Evolutionary conservation across 2,329 filamentous ascomycete genomes (phyloP).

Genomic region (Pseudogymnoascus sp.): DNA sequence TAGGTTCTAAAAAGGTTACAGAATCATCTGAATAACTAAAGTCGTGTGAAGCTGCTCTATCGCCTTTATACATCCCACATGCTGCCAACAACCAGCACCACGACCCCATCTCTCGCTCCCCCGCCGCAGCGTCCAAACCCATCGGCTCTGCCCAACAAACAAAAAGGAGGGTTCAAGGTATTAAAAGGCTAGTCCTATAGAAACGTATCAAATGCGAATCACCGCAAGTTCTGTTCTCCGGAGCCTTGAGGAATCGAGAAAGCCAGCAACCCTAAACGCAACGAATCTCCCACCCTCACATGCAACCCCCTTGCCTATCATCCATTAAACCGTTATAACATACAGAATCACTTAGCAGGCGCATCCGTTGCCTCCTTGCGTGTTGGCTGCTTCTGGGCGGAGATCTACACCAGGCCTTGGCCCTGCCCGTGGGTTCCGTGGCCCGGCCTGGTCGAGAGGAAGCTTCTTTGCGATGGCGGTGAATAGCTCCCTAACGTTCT

Average conservation of each 20-base stretch:
- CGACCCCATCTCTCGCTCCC: constrained; percentile 23
- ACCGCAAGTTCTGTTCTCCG: neutral
- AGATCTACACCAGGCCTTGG: constrained; percentile 54
- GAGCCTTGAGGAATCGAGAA: neutral
- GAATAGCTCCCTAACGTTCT: constrained; percentile 93
- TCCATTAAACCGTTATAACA: constrained; percentile 35
- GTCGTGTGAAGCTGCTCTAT: constrained; percentile 24
- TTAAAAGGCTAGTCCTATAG: constrained; percentile 20
- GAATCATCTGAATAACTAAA: constrained; percentile 5
- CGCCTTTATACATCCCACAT: constrained; percentile 29
- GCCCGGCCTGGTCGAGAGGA: constrained; percentile 91
- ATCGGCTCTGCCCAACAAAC: constrained; percentile 8
- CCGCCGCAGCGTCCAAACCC: constrained; percentile 15
- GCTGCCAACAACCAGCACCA: constrained; percentile 25
- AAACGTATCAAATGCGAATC: neutral
- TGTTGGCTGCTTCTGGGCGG: constrained; percentile 44
- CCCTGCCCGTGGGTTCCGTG: constrained; percentile 67
- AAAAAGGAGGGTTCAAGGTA: constrained; percentile 24
- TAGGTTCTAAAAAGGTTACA: neutral
- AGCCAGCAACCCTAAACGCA: neutral
- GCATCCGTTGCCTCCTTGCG: constrained; percentile 51
- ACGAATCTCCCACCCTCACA: constrained; percentile 14
- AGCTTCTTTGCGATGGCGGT: constrained; percentile 97
- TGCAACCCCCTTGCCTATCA: constrained; percentile 12
- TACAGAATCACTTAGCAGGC: constrained; percentile 44